Conservation (phyloP, 2,329 filamentous ascomycete genomes). For the Plenodomus tracheiphilus region DNA sequence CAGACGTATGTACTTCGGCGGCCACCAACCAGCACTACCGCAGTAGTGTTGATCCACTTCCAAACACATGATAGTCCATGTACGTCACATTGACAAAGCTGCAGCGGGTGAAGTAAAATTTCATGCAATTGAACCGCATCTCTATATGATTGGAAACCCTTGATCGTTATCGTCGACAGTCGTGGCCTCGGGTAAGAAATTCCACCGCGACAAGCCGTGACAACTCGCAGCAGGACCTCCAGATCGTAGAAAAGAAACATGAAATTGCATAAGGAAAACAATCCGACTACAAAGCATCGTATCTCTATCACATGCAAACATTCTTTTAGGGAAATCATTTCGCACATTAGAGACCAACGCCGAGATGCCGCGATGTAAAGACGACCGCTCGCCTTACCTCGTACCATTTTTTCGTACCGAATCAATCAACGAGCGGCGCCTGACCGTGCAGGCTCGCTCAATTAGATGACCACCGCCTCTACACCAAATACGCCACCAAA, state of each 20-base stretch:
- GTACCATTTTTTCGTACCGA: constrained; percentile 42
- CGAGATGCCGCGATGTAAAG: constrained; percentile 45
- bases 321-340: constrained; percentile 45
- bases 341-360: constrained; percentile 47
- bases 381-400: constrained; percentile 37
- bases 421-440: constrained; percentile 32
- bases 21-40: neutral
- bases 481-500: constrained; percentile 27
- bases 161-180: constrained; percentile 44
- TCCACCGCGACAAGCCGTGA: constrained; percentile 41
- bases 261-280: constrained; percentile 34
- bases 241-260: constrained; percentile 40
- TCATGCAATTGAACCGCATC: constrained; percentile 42
- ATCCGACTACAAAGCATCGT: constrained; percentile 35
- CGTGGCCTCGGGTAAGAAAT: constrained; percentile 38
- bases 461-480: constrained; percentile 39
- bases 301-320: constrained; percentile 43
- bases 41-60: neutral
- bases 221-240: constrained; percentile 39
- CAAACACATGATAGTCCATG: neutral
- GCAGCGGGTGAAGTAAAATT: constrained; percentile 20
- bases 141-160: constrained; percentile 46
- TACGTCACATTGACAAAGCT: constrained; percentile 6
- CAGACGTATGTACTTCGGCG: neutral
- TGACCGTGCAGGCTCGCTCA: constrained; percentile 36